Evolutionary conservation across 305 asterid species (phyloP).

Genomic region (Fraxinus dipetala): DNA sequence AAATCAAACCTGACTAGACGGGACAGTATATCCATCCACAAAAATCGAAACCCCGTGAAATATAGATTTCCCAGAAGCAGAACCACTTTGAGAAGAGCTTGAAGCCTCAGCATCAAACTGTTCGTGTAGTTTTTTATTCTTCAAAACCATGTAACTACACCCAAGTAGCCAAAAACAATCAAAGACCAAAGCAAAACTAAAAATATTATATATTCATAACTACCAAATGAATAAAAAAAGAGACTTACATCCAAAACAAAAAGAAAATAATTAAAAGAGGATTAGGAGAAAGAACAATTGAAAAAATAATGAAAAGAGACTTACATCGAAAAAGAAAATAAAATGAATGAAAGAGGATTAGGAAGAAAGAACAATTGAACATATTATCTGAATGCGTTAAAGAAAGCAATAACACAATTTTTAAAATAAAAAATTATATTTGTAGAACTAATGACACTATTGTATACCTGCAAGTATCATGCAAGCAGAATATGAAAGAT

Average conservation of each 20-base stretch:
- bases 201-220: background rate
- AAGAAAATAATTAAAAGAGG: background rate
- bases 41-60: constrained; percentile 82
- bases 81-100: constrained; percentile 57
- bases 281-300: background rate
- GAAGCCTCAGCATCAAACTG: constrained; percentile 91
- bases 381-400: background rate
- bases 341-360: background rate
- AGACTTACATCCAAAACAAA: background rate
- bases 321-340: background rate
- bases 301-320: background rate
- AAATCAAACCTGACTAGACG: constrained; percentile 80
- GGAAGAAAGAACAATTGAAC: background rate
- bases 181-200: constrained; percentile 7
- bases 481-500: background rate
- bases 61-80: constrained; percentile 46
- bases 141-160: constrained; percentile 84
- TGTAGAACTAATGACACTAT: background rate
- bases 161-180: constrained; percentile 29
- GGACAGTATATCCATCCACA: constrained; percentile 96
- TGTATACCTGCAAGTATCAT: background rate
- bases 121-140: constrained; percentile 83
- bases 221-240: background rate
- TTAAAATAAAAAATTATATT: background rate
- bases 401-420: background rate